Evolutionary conservation across 2,329 filamentous ascomycete genomes (phyloP), one percentile per base, ranked within the genome.

Genomic region (Geosmithia morbida): DNA sequence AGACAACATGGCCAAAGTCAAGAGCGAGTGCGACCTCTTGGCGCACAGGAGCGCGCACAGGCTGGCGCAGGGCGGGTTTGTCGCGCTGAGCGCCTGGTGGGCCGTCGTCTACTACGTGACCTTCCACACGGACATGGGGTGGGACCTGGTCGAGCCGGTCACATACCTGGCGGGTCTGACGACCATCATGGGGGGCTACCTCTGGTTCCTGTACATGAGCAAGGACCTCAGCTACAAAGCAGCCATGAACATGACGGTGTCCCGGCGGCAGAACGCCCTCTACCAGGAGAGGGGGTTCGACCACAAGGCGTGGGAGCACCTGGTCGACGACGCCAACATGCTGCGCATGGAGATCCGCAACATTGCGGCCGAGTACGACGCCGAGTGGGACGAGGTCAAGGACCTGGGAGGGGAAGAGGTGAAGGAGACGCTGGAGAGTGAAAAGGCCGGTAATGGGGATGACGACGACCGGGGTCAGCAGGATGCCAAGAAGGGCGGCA

Each of bases 151-250:
- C 71, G 88, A 94, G 64, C 88, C 87, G 0, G 79, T 94, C 2
- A 94, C 87, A 33, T 95, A 95, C 59, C 77, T 95, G 16, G 87
- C 85, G 2, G 85, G 87, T n/a, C 70, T 96, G 52, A 79, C 81
- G 1, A 88, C 85, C 13, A 78, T 95, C 57, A 94, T 95, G 68
- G 83, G 83, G 7, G 89, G 87, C 54, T 96, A 96, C 58, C 70
- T 94, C 47, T 96, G 87, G 87, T 95, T 96, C 61, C 68, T 95
- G 13, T 94, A 89, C 65, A 86, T 95, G 67, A 94, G 89, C 65
- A 79, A 85, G 18, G 88, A 95, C 64, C 81, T 94, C 11, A 86
- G 79, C 53, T 95, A 95, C 68, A 82, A 85, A 54, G 83, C 83
- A 2, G 87, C 89, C 26, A 79, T 95, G 67, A 89, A 94, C 60